phyloP scores from a whole-genome alignment of 2,329 filamentous ascomycete species.

The Pseudocercospora pini-densiflorae region DNA sequence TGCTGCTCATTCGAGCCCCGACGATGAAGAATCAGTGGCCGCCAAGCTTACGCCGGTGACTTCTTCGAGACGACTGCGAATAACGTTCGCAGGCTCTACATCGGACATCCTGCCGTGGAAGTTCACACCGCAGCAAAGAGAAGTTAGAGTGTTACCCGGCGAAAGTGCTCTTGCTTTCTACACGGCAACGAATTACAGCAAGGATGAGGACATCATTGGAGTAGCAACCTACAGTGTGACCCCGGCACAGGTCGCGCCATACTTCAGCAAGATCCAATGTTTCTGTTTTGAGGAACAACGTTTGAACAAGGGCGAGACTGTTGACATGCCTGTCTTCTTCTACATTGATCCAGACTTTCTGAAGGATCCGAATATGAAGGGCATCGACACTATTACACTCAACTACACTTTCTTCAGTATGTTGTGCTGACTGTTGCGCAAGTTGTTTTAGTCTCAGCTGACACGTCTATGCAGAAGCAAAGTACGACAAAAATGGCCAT shows the following conservation, averaged over 20 bases:
- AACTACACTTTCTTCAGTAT: slow-evolving; percentile 99
- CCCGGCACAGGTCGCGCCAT: slow-evolving; percentile 91
- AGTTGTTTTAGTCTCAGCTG: slow-evolving; percentile 22
- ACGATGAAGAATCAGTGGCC: slow-evolving; percentile 57
- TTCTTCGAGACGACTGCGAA: slow-evolving; percentile 80
- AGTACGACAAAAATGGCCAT: slow-evolving; percentile 80
- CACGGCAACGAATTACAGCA: slow-evolving; percentile 89
- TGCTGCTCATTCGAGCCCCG: slow-evolving; percentile 76
- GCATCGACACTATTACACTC: slow-evolving; percentile 91
- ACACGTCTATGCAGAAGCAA: slow-evolving; percentile 64
- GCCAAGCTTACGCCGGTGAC: slow-evolving; percentile 80
- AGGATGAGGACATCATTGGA: slow-evolving; percentile 87
- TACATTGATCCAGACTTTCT: slow-evolving; percentile 97
- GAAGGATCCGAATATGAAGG: slow-evolving; percentile 89
- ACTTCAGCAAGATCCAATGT: slow-evolving; percentile 99
- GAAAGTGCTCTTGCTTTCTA: slow-evolving; percentile 98
- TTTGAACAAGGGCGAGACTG: slow-evolving; percentile 90
- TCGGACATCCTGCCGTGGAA: slow-evolving; percentile 98
- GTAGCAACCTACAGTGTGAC: slow-evolving; percentile 98
- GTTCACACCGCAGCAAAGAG: slow-evolving; percentile 93
- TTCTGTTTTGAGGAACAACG: slow-evolving; percentile 98
- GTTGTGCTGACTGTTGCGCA: slow-evolving; percentile 43
- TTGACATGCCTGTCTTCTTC: slow-evolving; percentile 99
- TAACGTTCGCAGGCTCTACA: slow-evolving; percentile 95
- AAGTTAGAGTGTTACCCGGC: slow-evolving; percentile 91